Base-by-base conservation (phyloP, 345 rosid species). In the Populus alba region DNA sequence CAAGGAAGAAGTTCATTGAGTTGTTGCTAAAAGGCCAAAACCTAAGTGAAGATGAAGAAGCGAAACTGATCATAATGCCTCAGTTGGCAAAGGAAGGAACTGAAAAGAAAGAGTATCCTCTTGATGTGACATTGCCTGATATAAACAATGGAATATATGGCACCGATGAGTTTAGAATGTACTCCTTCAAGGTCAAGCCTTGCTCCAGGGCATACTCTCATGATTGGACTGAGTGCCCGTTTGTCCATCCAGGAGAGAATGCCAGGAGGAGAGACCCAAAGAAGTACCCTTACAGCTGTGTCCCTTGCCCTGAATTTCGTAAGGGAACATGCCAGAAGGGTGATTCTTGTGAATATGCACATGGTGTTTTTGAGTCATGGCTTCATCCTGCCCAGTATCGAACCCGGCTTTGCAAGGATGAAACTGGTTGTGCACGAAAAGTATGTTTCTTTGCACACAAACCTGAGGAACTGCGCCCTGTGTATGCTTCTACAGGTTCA, bases 291-390 rank as follows among this genome's bases (percentile, higher is more conserved):
- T 96, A 96, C 78, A 93, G 90, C 75, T 94, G 99, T 74, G 99
- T 96, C 68, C 98, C 99, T 1, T 96, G 99, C 85, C 99, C 97
- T 2, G 99, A 96, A 85, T 96, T 96, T 69, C 95, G 98, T 66
- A 96, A 92, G 84, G 98, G 99, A 2, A 76, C 97, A 27, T 96
- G 99, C 82, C 94, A 88, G 16, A 96, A 91, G 85, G 97, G 86
- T 15, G 99, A 96, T 85, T 82, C 90, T 15, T 96, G 99, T 20
- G 99, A 96, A 78, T 96, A 92, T 63, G 98, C 98, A 0, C 99
- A 96, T 13, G 99, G 99, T 55, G 93, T 96, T n/a, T 96, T 94
- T 66, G 99, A 96, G 87, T 92, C 97, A 33, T 96, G 99, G 99
- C 89, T 96, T 43, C 99, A 96, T 77, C 99, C 99, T 41, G 97